Percentiles rank a stretch among this genome's conserved stretches.
Conservation (phyloP, 148 eudicot genomes). For the Talinum fruticosum region DNA sequence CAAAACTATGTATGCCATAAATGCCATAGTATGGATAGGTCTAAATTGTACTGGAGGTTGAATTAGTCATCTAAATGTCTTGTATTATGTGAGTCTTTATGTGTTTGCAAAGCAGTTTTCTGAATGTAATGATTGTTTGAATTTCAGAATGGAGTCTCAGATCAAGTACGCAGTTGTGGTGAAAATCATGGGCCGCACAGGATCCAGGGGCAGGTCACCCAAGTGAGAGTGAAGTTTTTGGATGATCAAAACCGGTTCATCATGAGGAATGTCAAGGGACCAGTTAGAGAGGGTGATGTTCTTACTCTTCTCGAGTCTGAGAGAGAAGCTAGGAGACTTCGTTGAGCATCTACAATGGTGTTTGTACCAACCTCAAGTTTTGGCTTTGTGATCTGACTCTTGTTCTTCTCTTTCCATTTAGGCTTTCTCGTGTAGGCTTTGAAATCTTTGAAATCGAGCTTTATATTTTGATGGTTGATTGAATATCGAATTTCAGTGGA, state of each 20-base stretch:
- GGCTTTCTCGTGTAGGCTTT: too few species aligned
- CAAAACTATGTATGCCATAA: too few species aligned
- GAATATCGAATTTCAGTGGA: neutral
- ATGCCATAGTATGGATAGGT: too few species aligned
- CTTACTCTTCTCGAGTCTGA: neutral
- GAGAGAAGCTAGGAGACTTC: slow-evolving; percentile 3
- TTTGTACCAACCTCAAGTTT: neutral
- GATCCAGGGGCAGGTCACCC: neutral
- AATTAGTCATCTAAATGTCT: too few species aligned
- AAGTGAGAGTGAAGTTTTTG: slow-evolving; percentile 1
- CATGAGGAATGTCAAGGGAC: slow-evolving; percentile 3
- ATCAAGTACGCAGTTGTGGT: neutral
- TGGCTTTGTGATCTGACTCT: neutral
- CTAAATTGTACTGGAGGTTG: too few species aligned
- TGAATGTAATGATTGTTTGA: neutral
- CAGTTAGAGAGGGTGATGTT: neutral
- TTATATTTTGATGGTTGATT: neutral
- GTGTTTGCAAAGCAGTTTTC: too few species aligned
- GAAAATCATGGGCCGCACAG: neutral
- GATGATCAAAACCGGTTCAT: slow-evolving; percentile 2
- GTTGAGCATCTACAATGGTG: neutral
- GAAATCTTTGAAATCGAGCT: neutral
- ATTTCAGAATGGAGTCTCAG: slow-evolving; percentile 3
- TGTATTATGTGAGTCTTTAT: too few species aligned
- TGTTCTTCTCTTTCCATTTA: neutral